Conservation (phyloP, 2,329 filamentous ascomycete genomes). For the Xylaria multiplex region DNA sequence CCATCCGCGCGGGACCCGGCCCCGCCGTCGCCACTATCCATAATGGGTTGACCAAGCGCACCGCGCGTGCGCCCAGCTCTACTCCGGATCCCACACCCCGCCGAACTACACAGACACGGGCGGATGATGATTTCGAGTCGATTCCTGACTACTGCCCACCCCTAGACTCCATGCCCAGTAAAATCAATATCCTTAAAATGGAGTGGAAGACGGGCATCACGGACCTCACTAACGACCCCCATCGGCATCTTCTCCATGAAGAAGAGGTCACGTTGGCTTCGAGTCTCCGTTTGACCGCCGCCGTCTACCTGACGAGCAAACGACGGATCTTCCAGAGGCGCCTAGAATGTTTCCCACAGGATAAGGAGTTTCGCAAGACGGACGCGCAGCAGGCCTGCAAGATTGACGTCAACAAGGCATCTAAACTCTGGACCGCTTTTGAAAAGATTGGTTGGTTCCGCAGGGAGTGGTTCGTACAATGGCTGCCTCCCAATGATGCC, state of each 20-base stretch:
- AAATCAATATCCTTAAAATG: slow-evolving; percentile 78
- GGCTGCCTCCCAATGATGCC: slow-evolving; percentile 42
- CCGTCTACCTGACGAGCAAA: slow-evolving; percentile 92
- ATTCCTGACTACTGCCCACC: slow-evolving; percentile 80
- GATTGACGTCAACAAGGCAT: slow-evolving; percentile 98
- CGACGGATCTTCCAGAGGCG: slow-evolving; percentile 86
- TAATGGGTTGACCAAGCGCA: slow-evolving; percentile 42
- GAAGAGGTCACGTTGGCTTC: slow-evolving; percentile 82
- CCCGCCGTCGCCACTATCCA: slow-evolving; percentile 36
- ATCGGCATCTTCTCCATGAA: slow-evolving; percentile 76
- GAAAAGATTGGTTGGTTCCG: slow-evolving; percentile 88
- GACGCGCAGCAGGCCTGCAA: slow-evolving; percentile 97
- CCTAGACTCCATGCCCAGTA: slow-evolving; percentile 69
- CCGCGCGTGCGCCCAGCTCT: slow-evolving; percentile 51
- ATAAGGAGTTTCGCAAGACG: slow-evolving; percentile 91
- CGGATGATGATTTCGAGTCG: slow-evolving; percentile 82
- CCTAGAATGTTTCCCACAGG: slow-evolving; percentile 66
- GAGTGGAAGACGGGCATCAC: slow-evolving; percentile 87
- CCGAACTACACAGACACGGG: slow-evolving; percentile 72
- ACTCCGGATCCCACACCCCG: slow-evolving; percentile 62
- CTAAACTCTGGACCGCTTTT: slow-evolving; percentile 89
- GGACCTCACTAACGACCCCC: slow-evolving; percentile 77
- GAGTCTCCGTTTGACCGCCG: slow-evolving; percentile 82
- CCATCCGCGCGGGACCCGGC: slow-evolving; percentile 44
- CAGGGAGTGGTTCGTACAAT: slow-evolving; percentile 55